Conservation (phyloP, 1,284 basidiomycete genomes). For the Ceratobasidium sp. region DNA sequence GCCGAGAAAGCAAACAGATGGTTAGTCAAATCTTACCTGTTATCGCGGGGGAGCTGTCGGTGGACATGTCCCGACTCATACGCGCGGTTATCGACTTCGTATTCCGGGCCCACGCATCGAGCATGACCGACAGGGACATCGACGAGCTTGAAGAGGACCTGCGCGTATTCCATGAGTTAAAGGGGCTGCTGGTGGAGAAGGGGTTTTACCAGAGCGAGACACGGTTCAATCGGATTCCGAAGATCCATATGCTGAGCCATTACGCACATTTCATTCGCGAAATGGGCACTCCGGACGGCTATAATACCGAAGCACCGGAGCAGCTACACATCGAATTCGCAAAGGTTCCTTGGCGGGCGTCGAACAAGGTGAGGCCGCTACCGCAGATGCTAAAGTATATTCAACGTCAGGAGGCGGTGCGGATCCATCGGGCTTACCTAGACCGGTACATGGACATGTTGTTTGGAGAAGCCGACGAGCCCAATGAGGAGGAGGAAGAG, state of each 20-base stretch:
- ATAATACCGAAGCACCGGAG: conserved; percentile 46
- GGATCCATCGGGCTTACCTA: conserved; percentile 6
- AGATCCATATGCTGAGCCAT: conserved; percentile 47
- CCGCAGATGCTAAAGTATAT: conserved; percentile 46
- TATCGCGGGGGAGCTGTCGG: not conserved
- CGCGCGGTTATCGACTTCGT: conserved; percentile 6
- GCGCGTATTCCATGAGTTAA: conserved; percentile 3
- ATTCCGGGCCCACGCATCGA: conserved; percentile 9
- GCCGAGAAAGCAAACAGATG: conserved; percentile 44
- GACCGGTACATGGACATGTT: not conserved
- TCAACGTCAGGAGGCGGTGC: conserved; percentile 25
- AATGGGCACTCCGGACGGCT: conserved; percentile 45
- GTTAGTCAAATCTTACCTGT: conserved; percentile 23
- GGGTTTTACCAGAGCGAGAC: conserved; percentile 17
- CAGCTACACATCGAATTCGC: conserved; percentile 45
- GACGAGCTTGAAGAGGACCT: not conserved
- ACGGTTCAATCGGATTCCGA: conserved; percentile 18
- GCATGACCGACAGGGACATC: conserved; percentile 18
- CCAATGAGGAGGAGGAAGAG: too few relatives aligned
- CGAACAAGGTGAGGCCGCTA: conserved; percentile 27
- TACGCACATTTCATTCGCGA: conserved; percentile 28
- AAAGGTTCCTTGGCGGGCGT: conserved; percentile 45
- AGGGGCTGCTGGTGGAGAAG: not conserved
- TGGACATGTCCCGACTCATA: not conserved
- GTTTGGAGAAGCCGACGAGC: too few relatives aligned